Conservation (phyloP, 73 alveolate genomes). For the Paramecium octaurelia region DNA sequence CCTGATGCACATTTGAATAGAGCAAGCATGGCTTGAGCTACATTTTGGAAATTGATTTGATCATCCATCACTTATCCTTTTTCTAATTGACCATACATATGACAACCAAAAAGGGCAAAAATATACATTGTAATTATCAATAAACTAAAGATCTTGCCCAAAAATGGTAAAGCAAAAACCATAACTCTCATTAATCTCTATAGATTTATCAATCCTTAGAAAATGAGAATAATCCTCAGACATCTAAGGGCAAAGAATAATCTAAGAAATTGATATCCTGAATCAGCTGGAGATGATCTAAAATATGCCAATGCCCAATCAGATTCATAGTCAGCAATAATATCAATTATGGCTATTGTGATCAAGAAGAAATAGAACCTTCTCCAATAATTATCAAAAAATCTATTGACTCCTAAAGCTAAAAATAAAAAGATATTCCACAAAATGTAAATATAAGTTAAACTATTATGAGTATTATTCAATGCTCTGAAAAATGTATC, state of each 20-base stretch:
- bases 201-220: not conserved
- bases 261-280: not conserved
- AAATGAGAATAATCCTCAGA: not conserved
- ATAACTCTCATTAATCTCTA: constrained; percentile 37
- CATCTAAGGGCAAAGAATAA: not conserved
- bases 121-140: not conserved
- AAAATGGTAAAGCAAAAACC: constrained; percentile 33
- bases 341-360: not conserved
- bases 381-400: constrained; percentile 33
- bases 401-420: not conserved
- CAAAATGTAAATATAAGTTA: not conserved
- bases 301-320: not conserved
- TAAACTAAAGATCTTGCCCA: not conserved
- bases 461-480: not conserved
- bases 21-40: not conserved
- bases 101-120: constrained; percentile 7
- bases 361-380: not conserved
- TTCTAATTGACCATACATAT: not conserved
- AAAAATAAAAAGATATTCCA: not conserved
- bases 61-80: constrained; percentile 31
- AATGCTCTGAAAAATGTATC: not conserved
- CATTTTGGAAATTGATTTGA: not conserved
- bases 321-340: not conserved
- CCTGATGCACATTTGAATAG: constrained; percentile 13
- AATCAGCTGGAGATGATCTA: not conserved